These are phyloP conservation scores for Xylariaceae sp. DNA, from an alignment of 2,329 filamentous ascomycete species.

Conservation along the genomic window DNA sequence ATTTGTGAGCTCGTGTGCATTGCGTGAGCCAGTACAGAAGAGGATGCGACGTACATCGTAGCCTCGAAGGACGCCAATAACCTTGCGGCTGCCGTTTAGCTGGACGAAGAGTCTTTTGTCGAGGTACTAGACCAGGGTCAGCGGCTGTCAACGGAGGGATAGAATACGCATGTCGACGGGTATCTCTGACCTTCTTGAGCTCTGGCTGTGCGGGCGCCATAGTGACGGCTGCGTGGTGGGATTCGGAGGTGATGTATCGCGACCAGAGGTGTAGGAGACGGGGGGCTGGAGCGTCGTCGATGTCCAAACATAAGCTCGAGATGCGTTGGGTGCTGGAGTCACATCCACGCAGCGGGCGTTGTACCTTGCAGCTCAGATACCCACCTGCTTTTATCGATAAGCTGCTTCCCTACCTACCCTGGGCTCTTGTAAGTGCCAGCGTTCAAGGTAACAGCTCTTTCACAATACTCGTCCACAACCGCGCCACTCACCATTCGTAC, in stretches of 20 bases:
- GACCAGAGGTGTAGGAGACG: no score
- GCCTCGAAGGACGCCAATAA: slow-evolving; percentile 87
- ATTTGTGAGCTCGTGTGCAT: slow-evolving; percentile 2
- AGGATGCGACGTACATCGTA: slow-evolving; percentile 71
- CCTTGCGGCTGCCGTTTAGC: slow-evolving; percentile 95
- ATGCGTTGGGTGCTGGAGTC: no score
- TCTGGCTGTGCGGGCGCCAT: slow-evolving; percentile 99
- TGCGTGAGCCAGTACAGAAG: background rate
- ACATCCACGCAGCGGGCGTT: no score
- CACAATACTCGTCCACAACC: no score
- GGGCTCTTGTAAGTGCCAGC: no score
- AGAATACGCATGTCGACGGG: background rate
- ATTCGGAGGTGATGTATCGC: background rate
- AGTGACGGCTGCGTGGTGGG: slow-evolving; percentile 35
- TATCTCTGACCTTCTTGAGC: slow-evolving; percentile 78
- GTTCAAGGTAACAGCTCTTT: no score
- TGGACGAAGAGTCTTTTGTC: slow-evolving; percentile 98
- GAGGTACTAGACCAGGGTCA: slow-evolving; percentile 67
- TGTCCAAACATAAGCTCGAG: no score
- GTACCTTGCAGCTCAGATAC: no score
- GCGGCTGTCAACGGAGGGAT: slow-evolving; percentile 9
- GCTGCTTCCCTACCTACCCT: no score
- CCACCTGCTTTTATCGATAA: no score
- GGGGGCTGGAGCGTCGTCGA: no score
- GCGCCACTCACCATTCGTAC: no score